Evolutionary conservation across 441 rosid genomes (phyloP), one percentile per base, ranked within the genome.

Genomic region (Isatis lusitanica): DNA sequence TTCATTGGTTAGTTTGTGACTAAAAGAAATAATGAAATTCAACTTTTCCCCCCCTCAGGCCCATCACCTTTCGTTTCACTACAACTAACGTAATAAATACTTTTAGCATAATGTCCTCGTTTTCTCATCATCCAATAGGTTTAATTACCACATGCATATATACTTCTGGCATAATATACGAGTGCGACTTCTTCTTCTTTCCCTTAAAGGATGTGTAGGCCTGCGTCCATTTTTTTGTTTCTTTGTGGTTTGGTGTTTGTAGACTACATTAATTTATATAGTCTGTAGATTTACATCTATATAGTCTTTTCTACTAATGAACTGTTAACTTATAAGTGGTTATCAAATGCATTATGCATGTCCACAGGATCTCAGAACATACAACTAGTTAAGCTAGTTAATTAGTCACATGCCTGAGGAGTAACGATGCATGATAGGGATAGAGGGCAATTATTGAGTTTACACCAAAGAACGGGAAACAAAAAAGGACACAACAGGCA

Each of bases 81-180:
- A 58, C 21, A 74, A 47, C 6, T 38, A 47, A 38, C 66, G 43
- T 57, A 9, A 28, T 57, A 38, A 16, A 10, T 56, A 46, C 6
- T 73, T 36, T 65, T 36, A 46, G 17, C 53, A 58, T 47, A 17
- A 33, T 33, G 47, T 74, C 18, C 43, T 66, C 62, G 73, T 58
- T 59, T 36, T 42, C 47, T 42, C 40, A 73, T 30, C 56, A 15
- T 44, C 72, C 51, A 38, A 38, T 38, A 47, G 64, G 64, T 38
- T n/a, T n/a, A n/a, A n/a, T n/a, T 38, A 59, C 10, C 9, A 59
- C 64, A 38, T 59, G 17, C n/a, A n/a, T n/a, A n/a, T n/a, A n/a
- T 11, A 59, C 31, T 18, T 53, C 6, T 13, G 18, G 64, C 30
- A 15, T 36, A 15, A 10, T 36, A 10, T 58, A 17, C 44, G 63